phyloP scores from a whole-genome alignment of 257 asterid genomes.

The Capsicum chinense region DNA sequence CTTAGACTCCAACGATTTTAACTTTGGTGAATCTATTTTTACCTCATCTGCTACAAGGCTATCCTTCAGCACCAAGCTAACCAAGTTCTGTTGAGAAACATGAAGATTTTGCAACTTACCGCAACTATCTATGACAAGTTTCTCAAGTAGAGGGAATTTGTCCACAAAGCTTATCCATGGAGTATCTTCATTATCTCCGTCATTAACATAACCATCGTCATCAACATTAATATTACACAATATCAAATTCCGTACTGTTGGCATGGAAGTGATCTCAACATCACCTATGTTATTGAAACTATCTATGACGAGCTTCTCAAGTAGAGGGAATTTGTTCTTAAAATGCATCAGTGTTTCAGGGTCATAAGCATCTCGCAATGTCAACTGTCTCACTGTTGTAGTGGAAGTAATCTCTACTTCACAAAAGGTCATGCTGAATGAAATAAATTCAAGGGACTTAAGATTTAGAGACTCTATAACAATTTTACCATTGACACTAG shows the following conservation, averaged over 20 bases:
- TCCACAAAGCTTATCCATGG: neutral
- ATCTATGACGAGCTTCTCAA: constrained; percentile 3
- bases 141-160: neutral
- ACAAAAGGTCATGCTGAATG: neutral
- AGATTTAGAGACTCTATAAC: neutral
- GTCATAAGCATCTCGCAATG: neutral
- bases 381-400: neutral
- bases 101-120: neutral
- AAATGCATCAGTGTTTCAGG: neutral
- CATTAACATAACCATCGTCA: neutral
- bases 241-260: neutral
- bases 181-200: neutral
- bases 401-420: neutral
- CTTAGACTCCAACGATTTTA: neutral
- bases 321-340: neutral
- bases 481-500: neutral
- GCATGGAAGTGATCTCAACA: neutral
- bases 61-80: neutral
- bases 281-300: neutral
- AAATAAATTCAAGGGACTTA: neutral
- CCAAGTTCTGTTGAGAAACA: neutral
- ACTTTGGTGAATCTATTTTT: neutral
- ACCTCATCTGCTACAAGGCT: neutral
- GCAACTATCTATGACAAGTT: neutral
- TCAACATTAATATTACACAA: neutral